Percentiles rank a stretch among this genome's conserved stretches.
Evolutionary conservation across 805 yeast species (phyloP).

Genomic region (Saccharomyces mikatae): DNA sequence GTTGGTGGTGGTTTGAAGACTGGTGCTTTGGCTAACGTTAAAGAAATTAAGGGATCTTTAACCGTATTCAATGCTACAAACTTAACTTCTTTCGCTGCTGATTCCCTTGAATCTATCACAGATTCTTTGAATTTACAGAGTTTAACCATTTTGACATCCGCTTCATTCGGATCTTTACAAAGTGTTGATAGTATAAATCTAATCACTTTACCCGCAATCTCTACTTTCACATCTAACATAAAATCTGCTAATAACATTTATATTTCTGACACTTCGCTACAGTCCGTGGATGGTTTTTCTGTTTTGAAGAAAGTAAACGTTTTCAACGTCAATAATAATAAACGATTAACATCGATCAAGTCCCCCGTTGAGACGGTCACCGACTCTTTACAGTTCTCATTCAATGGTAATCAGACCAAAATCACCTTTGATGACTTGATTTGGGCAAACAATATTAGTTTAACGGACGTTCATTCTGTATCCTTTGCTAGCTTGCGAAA

Average conservation of each 20-base stretch:
- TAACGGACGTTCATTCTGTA: slow-evolving; percentile 71
- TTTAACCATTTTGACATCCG: slow-evolving; percentile 57
- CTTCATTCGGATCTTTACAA: slow-evolving; percentile 70
- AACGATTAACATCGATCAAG: slow-evolving; percentile 59
- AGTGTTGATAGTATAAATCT: slow-evolving; percentile 75
- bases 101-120: slow-evolving; percentile 63
- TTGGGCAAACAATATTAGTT: slow-evolving; percentile 83
- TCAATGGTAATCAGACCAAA: slow-evolving; percentile 72
- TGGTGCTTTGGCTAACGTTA: slow-evolving; percentile 65
- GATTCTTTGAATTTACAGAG: slow-evolving; percentile 56
- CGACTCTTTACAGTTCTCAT: slow-evolving; percentile 67
- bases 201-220: slow-evolving; percentile 81
- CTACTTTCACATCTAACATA: slow-evolving; percentile 60
- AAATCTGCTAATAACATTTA: slow-evolving; percentile 61
- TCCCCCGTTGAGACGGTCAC: slow-evolving; percentile 70
- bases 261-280: slow-evolving; percentile 68
- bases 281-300: slow-evolving; percentile 56
- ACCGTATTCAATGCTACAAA: slow-evolving; percentile 54
- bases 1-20: slow-evolving; percentile 57
- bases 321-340: slow-evolving; percentile 88
- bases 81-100: slow-evolving; percentile 66
- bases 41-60: slow-evolving; percentile 72
- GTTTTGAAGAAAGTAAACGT: slow-evolving; percentile 39
- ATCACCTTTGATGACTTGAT: slow-evolving; percentile 60
- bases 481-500: slow-evolving; percentile 58